Evolutionary conservation across 148 eudicot species (phyloP), one percentile per base, ranked within the genome.

Genomic region (Silene uniflora): DNA sequence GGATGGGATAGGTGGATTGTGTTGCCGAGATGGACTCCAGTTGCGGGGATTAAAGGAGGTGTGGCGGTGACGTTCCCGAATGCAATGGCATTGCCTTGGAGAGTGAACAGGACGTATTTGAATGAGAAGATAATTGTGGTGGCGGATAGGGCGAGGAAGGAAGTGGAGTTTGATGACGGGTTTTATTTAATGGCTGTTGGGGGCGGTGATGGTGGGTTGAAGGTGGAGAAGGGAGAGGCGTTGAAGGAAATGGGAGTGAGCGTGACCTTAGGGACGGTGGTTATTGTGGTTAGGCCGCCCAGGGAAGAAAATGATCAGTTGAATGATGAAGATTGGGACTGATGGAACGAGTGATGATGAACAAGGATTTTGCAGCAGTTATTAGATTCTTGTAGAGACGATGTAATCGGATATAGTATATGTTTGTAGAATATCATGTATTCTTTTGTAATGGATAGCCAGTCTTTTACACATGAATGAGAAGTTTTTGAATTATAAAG

Each of bases 201-300:
- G 13, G 78, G 78, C 22, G 83, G 78, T 19, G 83, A 77, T 10
- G 85, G 74, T 13, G 73, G 72, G 55, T 75, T 94, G 87, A 90
- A 84, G 84, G 91, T 94, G 76, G 88, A 86, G 81, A 90, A 85
- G 77, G 98, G 98, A 4, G 27, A 39, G 44, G 76, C 25, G 7
- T 84, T 94, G 91, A 91, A 84, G 83, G 89, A 88, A 64, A 76
- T 12, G 32, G 90, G 90, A 9, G 81, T 86, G 70, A 72, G n/a
- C 25, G 80, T 76, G 78, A 83, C 91, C 72, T 79, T 94, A 67
- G 98, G 98, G 73, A 80, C 62, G 56, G 96, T 94, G 55, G 84
- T 94, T 27, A 76, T 94, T 86, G 97, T 94, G 42, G 97, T 94
- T 67, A 85, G 98, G 81, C 98, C 98, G n/a, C 97, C 98, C 7